phyloP scores from a whole-genome alignment of 1,284 basidiomycete species.

The Puccinia horiana region DNA sequence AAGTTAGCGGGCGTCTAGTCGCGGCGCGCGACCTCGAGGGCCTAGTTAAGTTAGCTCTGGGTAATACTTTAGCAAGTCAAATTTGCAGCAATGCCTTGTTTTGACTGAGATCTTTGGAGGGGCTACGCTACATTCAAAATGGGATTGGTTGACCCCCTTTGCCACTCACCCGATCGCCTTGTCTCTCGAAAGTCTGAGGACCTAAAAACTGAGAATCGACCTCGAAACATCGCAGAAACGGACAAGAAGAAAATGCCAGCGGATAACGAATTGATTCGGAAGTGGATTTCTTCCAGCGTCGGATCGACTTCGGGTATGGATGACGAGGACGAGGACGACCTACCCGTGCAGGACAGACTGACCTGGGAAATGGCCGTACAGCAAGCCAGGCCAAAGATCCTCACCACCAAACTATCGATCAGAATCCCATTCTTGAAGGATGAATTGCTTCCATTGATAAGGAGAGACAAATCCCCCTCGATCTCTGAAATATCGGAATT shows the following conservation, averaged over 20 bases:
- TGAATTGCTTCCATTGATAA: conserved; percentile 30
- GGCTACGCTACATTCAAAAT: not conserved
- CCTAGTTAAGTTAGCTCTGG: too few species aligned
- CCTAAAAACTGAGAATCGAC: not conserved
- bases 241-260: not conserved
- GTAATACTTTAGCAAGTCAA: too few species aligned
- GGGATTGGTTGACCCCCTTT: not conserved
- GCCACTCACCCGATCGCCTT: not conserved
- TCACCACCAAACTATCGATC: conserved; percentile 46
- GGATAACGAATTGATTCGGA: not conserved
- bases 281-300: conserved; percentile 19
- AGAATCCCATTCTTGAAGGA: conserved; percentile 41
- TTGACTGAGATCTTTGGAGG: too few species aligned
- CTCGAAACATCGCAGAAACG: not conserved
- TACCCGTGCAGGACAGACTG: conserved; percentile 4
- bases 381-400: conserved; percentile 32
- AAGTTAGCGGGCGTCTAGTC: too few species aligned
- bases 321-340: conserved; percentile 16
- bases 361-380: conserved; percentile 33
- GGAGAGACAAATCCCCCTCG: not conserved
- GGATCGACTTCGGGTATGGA: not conserved
- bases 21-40: too few species aligned
- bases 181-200: not conserved
- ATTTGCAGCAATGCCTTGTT: too few species aligned
- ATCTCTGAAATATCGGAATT: conserved; percentile 14